A percentile compares a stretch with the other conserved stretches of the same genome.
These are phyloP conservation scores for Grammothele lineata DNA, from an alignment of 768 basidiomycete genomes.

Conservation along the genomic window DNA sequence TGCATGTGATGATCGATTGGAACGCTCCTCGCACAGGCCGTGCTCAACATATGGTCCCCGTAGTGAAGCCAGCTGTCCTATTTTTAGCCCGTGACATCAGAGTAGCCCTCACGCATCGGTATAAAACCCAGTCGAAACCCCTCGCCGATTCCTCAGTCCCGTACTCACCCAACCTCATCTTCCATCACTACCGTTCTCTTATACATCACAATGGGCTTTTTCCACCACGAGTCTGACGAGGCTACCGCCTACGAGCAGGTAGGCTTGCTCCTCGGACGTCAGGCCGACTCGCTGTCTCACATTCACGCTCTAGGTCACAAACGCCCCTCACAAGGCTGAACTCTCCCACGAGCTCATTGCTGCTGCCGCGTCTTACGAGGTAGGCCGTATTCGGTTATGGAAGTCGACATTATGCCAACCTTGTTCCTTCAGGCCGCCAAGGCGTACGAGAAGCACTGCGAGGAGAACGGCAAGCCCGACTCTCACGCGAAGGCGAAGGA, in stretches of 20 bases:
- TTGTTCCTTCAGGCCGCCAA: slow-evolving; percentile 52
- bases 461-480: slow-evolving; percentile 42
- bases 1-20: slow-evolving; percentile 12
- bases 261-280: neutral
- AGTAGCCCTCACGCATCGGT: neutral
- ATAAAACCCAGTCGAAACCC: slow-evolving; percentile 12
- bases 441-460: slow-evolving; percentile 54
- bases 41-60: neutral
- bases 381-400: too few relatives aligned
- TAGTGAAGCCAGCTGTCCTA: slow-evolving; percentile 4
- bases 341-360: slow-evolving; percentile 67
- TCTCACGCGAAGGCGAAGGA: slow-evolving; percentile 57
- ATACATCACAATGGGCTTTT: slow-evolving; percentile 38
- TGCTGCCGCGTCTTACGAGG: slow-evolving; percentile 64
- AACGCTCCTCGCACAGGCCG: neutral
- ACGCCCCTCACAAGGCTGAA: slow-evolving; percentile 50
- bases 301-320: slow-evolving; percentile 33
- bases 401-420: too few relatives aligned
- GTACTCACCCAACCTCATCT: slow-evolving; percentile 12
- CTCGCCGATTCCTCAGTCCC: slow-evolving; percentile 8
- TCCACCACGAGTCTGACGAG: slow-evolving; percentile 37
- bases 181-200: slow-evolving; percentile 17
- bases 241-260: slow-evolving; percentile 41
- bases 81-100: slow-evolving; percentile 14
- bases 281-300: too few relatives aligned